phyloP scores from a whole-genome alignment of 2,329 filamentous ascomycete species.

The Daldinia sp. region DNA sequence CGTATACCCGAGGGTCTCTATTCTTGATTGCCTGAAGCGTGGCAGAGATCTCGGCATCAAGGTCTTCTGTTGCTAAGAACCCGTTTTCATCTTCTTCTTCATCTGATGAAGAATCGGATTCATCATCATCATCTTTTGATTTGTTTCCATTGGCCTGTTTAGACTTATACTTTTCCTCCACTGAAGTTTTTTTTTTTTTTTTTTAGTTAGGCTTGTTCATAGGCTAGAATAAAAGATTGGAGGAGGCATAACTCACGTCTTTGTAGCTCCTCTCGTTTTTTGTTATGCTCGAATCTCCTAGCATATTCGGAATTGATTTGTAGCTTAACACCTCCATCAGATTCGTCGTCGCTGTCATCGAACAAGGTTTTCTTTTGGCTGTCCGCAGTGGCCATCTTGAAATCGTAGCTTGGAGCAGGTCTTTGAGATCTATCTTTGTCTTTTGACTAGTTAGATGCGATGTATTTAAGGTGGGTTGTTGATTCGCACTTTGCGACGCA shows the following conservation, averaged over 20 bases:
- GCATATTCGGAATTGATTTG: conserved; percentile 94
- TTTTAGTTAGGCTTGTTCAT: conserved; percentile 32
- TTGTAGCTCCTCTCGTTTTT: conserved; percentile 90
- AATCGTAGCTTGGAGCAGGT: conserved; percentile 1
- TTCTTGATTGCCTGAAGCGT: conserved; percentile 88
- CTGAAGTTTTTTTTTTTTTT: too few relatives aligned
- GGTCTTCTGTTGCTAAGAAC: conserved; percentile 83
- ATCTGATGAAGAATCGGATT: conserved; percentile 75
- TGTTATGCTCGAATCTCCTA: conserved; percentile 92
- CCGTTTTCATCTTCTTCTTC: conserved; percentile 93
- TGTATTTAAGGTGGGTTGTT: neutral
- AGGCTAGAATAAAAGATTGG: neutral
- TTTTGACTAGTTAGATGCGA: neutral
- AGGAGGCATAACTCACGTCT: conserved; percentile 62
- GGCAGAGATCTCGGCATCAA: conserved; percentile 88
- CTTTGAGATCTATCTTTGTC: neutral
- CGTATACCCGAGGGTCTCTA: conserved; percentile 93
- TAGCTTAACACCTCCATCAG: conserved; percentile 64
- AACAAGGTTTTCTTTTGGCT: conserved; percentile 63
- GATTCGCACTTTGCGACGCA: neutral
- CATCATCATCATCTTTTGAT: conserved; percentile 62
- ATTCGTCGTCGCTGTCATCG: conserved; percentile 67
- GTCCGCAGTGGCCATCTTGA: conserved; percentile 50
- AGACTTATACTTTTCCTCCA: conserved; percentile 84
- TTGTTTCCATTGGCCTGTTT: conserved; percentile 59